Base-by-base conservation (phyloP, 805 yeast species). In the Kregervanrija pseudodelftensis region DNA sequence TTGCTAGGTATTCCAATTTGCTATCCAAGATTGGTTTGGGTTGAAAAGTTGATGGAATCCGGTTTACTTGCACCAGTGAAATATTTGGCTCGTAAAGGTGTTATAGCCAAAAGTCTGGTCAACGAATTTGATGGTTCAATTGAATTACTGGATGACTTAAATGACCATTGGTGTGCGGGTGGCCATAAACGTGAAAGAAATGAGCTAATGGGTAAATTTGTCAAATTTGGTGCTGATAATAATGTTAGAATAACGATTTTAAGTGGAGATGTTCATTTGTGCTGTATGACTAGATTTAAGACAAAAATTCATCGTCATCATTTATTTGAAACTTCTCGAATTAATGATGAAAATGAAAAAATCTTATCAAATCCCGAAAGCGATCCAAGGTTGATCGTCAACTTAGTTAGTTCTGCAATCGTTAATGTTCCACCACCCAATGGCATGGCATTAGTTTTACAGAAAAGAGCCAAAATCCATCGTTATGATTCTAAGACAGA, bases 81-180 rank as follows among this genome's bases (percentile, higher is more conserved):
- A 57, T 72, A 59, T 45, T 54, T 82, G 22, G 77, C 91, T 2
- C 70, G 75, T 44, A 74, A 73, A 46, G 88, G 89, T 2, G 64
- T 85, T 36, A 60, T 81, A 33, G 75, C 80, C 40, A 72, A 74
- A 47, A 95, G 95, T 0, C 64, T 91, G 32, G 88, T 88, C 22
- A 91, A 93, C 59, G 93, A 86, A 54, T 91, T 90, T 57, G 96
- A 90, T 60, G 97, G 97, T 2, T 79, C 84, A 36, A 80, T 91
- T 5, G 98, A 91, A 65, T 77, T 91, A 12, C 72, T 93, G 52
- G 98, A 93, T 59, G 98, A 91, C 61, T 71, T 93, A 63, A 82
- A 89, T 58, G 99, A 91, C 61, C 98, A 91, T 66, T 91, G 99
- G 99, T 89, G 97, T 62, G 82, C 96, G 3, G 73, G 73, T 47